Percentiles rank a stretch among this genome's conserved stretches.
phyloP scores from a whole-genome alignment of 73 alveolate species.

The Effrenium voratum region DNA sequence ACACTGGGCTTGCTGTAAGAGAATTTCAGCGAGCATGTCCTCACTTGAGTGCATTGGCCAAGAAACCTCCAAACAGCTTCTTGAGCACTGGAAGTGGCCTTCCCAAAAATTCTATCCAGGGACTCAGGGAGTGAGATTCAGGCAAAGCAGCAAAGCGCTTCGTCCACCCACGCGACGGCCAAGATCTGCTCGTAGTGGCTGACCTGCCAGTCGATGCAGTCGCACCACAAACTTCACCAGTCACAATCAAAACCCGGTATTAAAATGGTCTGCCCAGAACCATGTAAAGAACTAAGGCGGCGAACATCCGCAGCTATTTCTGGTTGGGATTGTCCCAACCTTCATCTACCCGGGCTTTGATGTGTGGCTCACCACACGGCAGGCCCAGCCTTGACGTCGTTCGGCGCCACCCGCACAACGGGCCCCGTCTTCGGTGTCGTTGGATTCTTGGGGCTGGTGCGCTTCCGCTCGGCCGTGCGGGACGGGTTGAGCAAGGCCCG shows the following conservation, averaged over 20 bases:
- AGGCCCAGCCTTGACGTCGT: conserved; percentile 47
- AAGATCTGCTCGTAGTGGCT: conserved; percentile 63
- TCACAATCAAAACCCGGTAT: background rate
- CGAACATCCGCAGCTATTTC: too few relatives aligned
- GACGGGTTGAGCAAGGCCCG: background rate
- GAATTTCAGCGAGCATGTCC: too few relatives aligned
- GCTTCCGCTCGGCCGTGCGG: conserved; percentile 38
- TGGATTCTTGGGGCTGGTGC: conserved; percentile 10
- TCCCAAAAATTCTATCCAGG: too few relatives aligned
- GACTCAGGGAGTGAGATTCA: too few relatives aligned
- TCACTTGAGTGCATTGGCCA: too few relatives aligned
- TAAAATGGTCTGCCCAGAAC: background rate
- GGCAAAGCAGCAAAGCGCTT: background rate
- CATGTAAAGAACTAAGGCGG: background rate
- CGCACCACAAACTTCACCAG: too few relatives aligned
- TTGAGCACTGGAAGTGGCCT: too few relatives aligned
- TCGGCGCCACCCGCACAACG: conserved; percentile 29
- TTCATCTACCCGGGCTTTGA: too few relatives aligned
- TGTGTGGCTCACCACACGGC: background rate
- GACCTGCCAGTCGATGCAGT: too few relatives aligned
- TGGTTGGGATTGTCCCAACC: background rate
- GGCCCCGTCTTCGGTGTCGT: background rate
- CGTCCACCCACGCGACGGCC: conserved; percentile 54
- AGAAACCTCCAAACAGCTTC: too few relatives aligned
- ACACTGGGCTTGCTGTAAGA: too few relatives aligned